Percentiles rank a stretch among this genome's conserved stretches.
phyloP scores from a whole-genome alignment of 108 stramenopile genomes.

The Skeletonema grethae region DNA sequence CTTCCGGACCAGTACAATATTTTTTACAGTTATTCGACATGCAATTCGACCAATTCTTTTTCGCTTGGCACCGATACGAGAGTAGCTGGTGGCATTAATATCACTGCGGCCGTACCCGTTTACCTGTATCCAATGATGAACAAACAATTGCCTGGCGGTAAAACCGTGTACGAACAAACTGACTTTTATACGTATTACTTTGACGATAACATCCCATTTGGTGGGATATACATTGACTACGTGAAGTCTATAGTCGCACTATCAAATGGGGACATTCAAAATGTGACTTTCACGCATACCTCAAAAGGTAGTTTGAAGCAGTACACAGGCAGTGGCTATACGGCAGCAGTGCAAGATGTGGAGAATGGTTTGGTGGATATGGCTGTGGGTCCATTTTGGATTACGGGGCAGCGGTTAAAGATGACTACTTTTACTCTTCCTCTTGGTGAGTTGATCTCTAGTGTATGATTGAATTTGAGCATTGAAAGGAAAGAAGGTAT shows the following conservation, averaged over 20 bases:
- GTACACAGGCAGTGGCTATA: background rate
- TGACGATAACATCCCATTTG: slow-evolving; percentile 13
- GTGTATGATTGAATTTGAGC: no score
- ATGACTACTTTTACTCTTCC: slow-evolving; percentile 9
- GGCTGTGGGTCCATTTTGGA: slow-evolving; percentile 30
- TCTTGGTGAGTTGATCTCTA: background rate
- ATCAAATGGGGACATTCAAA: slow-evolving; percentile 23
- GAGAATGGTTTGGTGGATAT: slow-evolving; percentile 28
- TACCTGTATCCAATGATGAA: background rate
- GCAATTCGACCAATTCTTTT: slow-evolving; percentile 12
- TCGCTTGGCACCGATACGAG: no score
- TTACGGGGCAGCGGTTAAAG: slow-evolving; percentile 10
- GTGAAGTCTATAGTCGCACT: background rate
- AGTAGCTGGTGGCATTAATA: slow-evolving; percentile 2
- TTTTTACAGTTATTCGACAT: slow-evolving; percentile 24
- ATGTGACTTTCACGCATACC: slow-evolving; percentile 15
- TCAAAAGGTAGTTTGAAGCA: slow-evolving; percentile 1
- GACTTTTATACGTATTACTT: slow-evolving; percentile 1
- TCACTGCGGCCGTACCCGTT: background rate
- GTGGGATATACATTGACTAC: slow-evolving; percentile 18
- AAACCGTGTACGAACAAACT: background rate
- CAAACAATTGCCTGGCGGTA: background rate
- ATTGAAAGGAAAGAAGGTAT: no score
- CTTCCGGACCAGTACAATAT: slow-evolving; percentile 6
- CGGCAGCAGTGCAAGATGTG: slow-evolving; percentile 22